A percentile compares a stretch with the other conserved stretches of the same genome.
phyloP scores from a whole-genome alignment of 306 rosid species.

The Cucurbita pepo region DNA sequence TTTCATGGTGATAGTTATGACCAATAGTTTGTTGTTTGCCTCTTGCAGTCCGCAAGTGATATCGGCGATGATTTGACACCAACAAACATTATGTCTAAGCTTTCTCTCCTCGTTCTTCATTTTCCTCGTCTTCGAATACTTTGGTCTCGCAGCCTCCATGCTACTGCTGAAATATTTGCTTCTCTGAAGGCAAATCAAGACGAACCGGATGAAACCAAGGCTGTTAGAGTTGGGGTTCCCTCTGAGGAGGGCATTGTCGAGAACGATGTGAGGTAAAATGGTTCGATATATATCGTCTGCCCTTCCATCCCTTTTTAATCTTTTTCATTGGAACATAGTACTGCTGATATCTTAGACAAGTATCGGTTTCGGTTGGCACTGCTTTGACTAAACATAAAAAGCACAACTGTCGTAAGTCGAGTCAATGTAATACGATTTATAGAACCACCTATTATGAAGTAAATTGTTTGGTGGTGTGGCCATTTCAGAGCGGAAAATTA shows the following conservation, averaged over 20 bases:
- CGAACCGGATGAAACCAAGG: slow-evolving; percentile 78
- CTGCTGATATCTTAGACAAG: not conserved
- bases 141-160: slow-evolving; percentile 94
- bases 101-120: slow-evolving; percentile 76
- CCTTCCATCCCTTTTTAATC: too few relatives aligned
- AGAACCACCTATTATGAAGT: not conserved
- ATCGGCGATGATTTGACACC: slow-evolving; percentile 92
- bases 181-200: slow-evolving; percentile 85
- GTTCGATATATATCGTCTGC: not conserved
- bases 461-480: not conserved
- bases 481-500: slow-evolving; percentile 75
- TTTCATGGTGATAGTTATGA: not conserved
- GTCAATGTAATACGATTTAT: not conserved
- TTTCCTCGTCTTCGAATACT: slow-evolving; percentile 82
- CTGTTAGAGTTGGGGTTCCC: slow-evolving; percentile 88
- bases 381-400: not conserved
- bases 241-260: slow-evolving; percentile 88
- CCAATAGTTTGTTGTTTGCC: slow-evolving; percentile 9
- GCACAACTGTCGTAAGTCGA: not conserved
- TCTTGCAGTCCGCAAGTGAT: slow-evolving; percentile 78
- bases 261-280: slow-evolving; percentile 63
- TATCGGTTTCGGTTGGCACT: not conserved
- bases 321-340: not conserved
- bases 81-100: slow-evolving; percentile 74
- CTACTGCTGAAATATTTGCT: slow-evolving; percentile 84